A percentile compares a stretch with the other conserved stretches of the same genome.
Conservation (phyloP, 345 rosid species). For the Gossypium bickii region DNA sequence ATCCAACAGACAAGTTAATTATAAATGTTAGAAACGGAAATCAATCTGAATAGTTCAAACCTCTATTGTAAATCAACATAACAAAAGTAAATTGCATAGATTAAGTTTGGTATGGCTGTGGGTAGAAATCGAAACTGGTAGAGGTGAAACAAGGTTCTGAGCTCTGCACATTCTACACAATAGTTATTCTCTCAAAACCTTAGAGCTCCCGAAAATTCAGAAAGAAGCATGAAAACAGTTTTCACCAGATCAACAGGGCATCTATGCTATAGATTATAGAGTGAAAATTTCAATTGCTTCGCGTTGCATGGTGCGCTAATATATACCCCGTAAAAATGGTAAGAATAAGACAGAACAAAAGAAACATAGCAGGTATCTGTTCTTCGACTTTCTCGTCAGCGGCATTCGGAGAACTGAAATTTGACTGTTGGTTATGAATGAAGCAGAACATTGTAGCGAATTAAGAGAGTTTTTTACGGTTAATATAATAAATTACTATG, state of each 20-base stretch:
- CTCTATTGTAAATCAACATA: background rate
- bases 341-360: background rate
- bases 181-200: background rate
- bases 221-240: background rate
- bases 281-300: background rate
- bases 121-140: background rate
- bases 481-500: background rate
- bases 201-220: background rate
- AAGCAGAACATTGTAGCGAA: background rate
- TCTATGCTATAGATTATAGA: background rate
- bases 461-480: background rate
- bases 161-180: background rate
- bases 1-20: background rate
- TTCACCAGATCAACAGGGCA: background rate
- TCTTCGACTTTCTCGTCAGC: background rate
- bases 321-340: background rate
- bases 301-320: background rate
- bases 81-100: background rate
- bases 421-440: background rate
- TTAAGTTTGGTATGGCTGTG: background rate
- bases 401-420: background rate
- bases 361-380: background rate
- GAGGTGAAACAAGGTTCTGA: background rate
- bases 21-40: slow-evolving; percentile 6
- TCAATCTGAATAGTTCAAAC: background rate